Evolutionary conservation across 2,329 filamentous ascomycete species (phyloP).

Genomic region (Zymoseptoria tritici): DNA sequence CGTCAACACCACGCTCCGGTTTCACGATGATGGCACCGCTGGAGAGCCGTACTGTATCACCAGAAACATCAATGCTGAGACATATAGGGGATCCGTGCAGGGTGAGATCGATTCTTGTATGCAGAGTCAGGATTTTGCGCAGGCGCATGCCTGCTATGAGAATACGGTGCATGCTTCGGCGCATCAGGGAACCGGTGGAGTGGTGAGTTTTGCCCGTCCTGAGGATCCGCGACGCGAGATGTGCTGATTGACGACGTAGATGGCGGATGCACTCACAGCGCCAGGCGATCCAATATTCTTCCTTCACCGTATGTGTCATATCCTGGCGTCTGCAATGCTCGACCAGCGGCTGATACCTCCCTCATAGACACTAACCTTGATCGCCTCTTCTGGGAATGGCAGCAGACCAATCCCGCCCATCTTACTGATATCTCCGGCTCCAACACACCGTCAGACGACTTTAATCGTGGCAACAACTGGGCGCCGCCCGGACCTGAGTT

Average conservation of each 20-base stretch:
- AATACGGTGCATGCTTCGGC: constrained; percentile 15
- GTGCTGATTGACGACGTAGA: constrained; percentile 3
- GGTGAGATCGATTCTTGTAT: constrained; percentile 13
- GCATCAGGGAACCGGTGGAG: constrained; percentile 14
- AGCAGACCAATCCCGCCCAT: constrained; percentile 6
- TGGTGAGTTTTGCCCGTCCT: constrained; percentile 1
- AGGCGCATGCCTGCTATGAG: constrained; percentile 14
- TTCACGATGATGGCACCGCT: constrained; percentile 5
- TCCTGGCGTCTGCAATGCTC: neutral
- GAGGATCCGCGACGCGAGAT: neutral
- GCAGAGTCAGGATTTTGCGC: constrained; percentile 6
- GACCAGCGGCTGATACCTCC: neutral
- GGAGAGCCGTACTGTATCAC: constrained; percentile 8
- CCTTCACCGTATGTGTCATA: constrained; percentile 9
- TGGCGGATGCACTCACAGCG: constrained; percentile 16
- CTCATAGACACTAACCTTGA: constrained; percentile 15
- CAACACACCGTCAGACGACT: constrained; percentile 12
- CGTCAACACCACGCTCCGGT: constrained; percentile 10
- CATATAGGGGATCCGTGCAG: constrained; percentile 10
- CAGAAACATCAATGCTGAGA: constrained; percentile 7
- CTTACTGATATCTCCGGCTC: constrained; percentile 13
- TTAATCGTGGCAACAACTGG: constrained; percentile 13
- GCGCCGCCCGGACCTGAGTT: constrained; percentile 15
- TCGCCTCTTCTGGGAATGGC: constrained; percentile 16
- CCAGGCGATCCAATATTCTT: constrained; percentile 19